A percentile compares a stretch with the other conserved stretches of the same genome.
These are phyloP conservation scores for Pancytospora philotis DNA, from an alignment of 371 early-diverging fungal species.

Conservation along the genomic window DNA sequence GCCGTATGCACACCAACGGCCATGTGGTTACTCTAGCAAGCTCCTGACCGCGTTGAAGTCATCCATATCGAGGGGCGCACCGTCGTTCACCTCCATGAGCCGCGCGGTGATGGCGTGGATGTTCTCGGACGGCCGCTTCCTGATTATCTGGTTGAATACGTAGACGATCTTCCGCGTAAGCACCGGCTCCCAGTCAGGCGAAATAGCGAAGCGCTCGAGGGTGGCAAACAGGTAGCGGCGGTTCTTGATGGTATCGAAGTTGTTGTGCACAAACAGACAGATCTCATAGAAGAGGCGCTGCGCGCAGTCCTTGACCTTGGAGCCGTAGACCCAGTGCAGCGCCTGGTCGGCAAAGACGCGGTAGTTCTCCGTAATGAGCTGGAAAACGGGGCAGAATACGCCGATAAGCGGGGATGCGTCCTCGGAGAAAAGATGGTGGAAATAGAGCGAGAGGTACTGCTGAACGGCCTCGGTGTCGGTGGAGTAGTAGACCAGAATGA, in stretches of 20 bases:
- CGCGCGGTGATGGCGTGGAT: background rate
- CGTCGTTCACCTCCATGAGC: conserved; percentile 40
- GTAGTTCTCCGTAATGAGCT: background rate
- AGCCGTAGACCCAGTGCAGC: conserved; percentile 39
- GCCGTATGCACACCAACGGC: too few species aligned
- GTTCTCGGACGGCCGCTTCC: conserved; percentile 16
- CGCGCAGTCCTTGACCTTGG: conserved; percentile 5
- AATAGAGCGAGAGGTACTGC: conserved; percentile 40
- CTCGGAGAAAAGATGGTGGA: conserved; percentile 32
- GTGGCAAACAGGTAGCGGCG: conserved; percentile 12
- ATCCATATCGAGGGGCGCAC: conserved; percentile 22
- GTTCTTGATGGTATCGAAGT: conserved; percentile 1
- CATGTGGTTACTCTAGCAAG: too few species aligned
- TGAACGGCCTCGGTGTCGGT: conserved; percentile 41
- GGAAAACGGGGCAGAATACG: conserved; percentile 22
- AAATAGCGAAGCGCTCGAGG: conserved; percentile 21
- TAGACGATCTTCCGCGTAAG: conserved; percentile 35
- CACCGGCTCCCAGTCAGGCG: conserved; percentile 20
- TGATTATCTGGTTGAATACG: conserved; percentile 16
- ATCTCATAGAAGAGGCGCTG: conserved; percentile 33
- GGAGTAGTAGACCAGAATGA: conserved; percentile 13
- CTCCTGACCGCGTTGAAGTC: conserved; percentile 18
- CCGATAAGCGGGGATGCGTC: conserved; percentile 7
- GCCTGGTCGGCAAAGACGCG: conserved; percentile 29
- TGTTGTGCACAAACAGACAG: conserved; percentile 16